These are phyloP conservation scores for Castanopsis chinensis DNA, from an alignment of 306 rosid species.

Conservation along the genomic window DNA sequence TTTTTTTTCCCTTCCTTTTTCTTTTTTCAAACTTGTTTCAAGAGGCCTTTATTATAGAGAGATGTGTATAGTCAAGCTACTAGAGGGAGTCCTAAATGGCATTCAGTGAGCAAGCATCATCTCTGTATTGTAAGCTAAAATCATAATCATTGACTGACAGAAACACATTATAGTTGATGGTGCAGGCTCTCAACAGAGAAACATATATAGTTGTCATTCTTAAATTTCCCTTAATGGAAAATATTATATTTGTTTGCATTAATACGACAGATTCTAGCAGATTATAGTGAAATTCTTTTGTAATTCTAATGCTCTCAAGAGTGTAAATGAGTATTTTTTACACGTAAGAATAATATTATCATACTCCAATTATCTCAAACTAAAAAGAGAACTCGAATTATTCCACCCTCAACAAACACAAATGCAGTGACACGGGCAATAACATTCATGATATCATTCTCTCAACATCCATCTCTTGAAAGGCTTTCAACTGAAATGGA, in stretches of 20 bases:
- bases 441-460: background rate
- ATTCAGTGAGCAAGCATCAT: slow-evolving; percentile 37
- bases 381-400: background rate
- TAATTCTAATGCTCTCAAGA: slow-evolving; percentile 27
- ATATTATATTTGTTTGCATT: slow-evolving; percentile 40
- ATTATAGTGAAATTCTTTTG: slow-evolving; percentile 48
- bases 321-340: slow-evolving; percentile 10
- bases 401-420: slow-evolving; percentile 8
- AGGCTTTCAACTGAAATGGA: background rate
- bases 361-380: slow-evolving; percentile 4
- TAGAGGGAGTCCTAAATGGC: slow-evolving; percentile 34
- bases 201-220: slow-evolving; percentile 20
- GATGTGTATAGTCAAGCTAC: slow-evolving; percentile 56
- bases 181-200: slow-evolving; percentile 32
- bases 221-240: slow-evolving; percentile 22
- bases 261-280: slow-evolving; percentile 31
- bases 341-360: slow-evolving; percentile 25
- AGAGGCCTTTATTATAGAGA: slow-evolving; percentile 35
- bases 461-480: background rate
- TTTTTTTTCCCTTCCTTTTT: background rate
- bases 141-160: slow-evolving; percentile 17
- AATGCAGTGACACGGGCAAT: background rate
- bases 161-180: slow-evolving; percentile 33
- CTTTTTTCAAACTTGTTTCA: slow-evolving; percentile 23
- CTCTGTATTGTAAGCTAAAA: slow-evolving; percentile 19